Conservation (phyloP, 768 basidiomycete species). For the Macrolepiota fuliginosa region DNA sequence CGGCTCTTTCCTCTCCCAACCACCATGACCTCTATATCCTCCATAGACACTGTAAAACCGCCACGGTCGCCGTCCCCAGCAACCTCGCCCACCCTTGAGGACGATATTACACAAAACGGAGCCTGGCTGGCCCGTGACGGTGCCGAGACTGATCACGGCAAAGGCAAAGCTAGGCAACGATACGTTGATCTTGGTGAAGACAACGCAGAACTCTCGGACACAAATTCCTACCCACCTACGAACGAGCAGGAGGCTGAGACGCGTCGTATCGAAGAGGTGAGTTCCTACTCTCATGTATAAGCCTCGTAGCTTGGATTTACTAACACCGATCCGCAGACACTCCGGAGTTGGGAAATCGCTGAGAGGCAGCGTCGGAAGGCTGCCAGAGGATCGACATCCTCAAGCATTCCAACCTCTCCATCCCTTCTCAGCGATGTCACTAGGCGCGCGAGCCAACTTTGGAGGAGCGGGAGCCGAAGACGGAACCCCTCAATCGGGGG, state of each 20-base stretch:
- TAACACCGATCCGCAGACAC: constrained; percentile 45
- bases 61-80: constrained; percentile 36
- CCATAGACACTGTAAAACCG: constrained; percentile 16
- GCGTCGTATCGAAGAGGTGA: constrained; percentile 69
- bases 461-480: constrained; percentile 40
- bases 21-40: constrained; percentile 12
- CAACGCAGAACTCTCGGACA: constrained; percentile 16
- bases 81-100: constrained; percentile 34
- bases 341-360: constrained; percentile 74
- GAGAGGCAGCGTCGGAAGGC: constrained; percentile 76
- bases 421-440: constrained; percentile 60
- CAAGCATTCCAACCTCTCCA: constrained; percentile 24
- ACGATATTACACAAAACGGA: constrained; percentile 35
- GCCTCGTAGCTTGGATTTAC: constrained; percentile 8
- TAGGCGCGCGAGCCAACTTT: constrained; percentile 56
- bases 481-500: constrained; percentile 29
- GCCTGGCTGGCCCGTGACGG: constrained; percentile 21
- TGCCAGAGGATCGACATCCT: constrained; percentile 50
- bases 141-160: constrained; percentile 18
- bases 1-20: constrained; percentile 3
- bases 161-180: constrained; percentile 24
- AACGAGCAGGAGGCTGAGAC: constrained; percentile 68
- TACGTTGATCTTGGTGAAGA: constrained; percentile 15
- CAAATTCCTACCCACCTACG: constrained; percentile 58
- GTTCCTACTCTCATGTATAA: constrained; percentile 2